Base-by-base conservation (phyloP, 208 protist genomes). In the Crithidia sp. region DNA sequence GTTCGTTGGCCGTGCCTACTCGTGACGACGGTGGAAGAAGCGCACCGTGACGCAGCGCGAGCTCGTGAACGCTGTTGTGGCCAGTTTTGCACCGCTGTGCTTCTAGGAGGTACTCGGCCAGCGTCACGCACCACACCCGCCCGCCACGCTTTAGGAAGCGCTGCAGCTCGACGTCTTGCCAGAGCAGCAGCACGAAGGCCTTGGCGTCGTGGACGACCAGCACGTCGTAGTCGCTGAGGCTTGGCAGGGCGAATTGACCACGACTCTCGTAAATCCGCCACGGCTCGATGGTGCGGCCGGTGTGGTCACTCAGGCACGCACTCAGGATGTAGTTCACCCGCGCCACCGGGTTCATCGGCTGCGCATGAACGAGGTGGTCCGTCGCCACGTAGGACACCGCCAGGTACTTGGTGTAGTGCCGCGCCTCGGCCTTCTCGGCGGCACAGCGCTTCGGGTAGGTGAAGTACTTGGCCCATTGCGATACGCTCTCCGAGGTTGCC, bases 91-190 rank as follows among this genome's bases (percentile, higher is more conserved):
- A 84, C 17, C 88, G 81, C 71, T 95, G 88, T 17, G 86, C 92
- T 14, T 91, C 87, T 8, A 94, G 68, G 8, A 96, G 72, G 52
- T 96, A 96, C 82, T 96, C 87, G 6, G 87, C 92, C 59, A 93
- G 71, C 82, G 87, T 92, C 45, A 89, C 92, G 58, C 92, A 96
- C 92, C 92, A 96, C 67, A 96, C 84, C 28, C 89, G 82, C 4
- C 92, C 92, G 17, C 92, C 92, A 40, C 92, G 92, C 37, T 77
- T 67, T 39, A 96, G 65, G 61, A 96, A 96, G 6, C 40, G 60
- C 52, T 79, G 74, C 44, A 96, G 71, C 74, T 91, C 87, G 13
- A 41, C 67, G 66, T 93, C 86, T 54, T 85, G 75, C 74, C 85
- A 88, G 3, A 85, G 37, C 5, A 93, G 72, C 45, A 94, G 79